A percentile compares a stretch with the other conserved stretches of the same genome.
Conservation (phyloP, 495 filamentous ascomycete species). For the Cercophora samala region DNA sequence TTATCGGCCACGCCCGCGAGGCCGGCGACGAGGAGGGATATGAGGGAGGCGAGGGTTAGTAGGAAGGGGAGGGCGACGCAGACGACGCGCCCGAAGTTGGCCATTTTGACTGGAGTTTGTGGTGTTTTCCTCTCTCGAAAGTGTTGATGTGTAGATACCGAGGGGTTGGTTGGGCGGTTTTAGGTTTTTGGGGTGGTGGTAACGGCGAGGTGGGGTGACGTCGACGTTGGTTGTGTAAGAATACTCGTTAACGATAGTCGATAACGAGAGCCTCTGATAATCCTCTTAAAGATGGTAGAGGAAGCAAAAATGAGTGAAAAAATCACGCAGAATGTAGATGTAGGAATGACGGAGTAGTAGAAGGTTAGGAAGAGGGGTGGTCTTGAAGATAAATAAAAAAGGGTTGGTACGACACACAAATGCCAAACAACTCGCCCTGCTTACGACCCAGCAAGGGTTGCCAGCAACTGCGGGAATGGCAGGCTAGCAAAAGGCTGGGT, state of each 20-base stretch:
- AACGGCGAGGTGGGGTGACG: conserved; percentile 1
- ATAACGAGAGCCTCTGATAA: background rate
- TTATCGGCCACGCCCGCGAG: conserved; percentile 67
- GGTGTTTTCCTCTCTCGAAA: conserved; percentile 4
- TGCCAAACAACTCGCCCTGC: conserved; percentile 10
- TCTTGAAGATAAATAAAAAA: conserved; percentile 15
- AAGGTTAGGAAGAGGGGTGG: background rate
- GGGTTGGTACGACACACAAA: background rate
- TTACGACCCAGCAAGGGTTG: too few species aligned
- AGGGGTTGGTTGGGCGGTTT: background rate
- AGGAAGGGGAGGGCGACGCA: conserved; percentile 80
- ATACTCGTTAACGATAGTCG: background rate
- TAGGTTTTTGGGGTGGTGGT: conserved; percentile 1
- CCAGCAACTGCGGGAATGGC: conserved; percentile 4
- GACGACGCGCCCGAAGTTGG: conserved; percentile 61
- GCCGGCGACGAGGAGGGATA: conserved; percentile 70
- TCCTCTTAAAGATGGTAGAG: background rate
- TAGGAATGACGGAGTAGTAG: background rate
- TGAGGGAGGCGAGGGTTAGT: conserved; percentile 67
- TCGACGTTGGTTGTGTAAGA: background rate
- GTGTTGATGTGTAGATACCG: background rate
- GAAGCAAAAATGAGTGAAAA: background rate
- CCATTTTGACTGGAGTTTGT: conserved; percentile 25
- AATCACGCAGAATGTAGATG: conserved; percentile 3
- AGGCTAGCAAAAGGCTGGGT: conserved; percentile 16